Evolutionary conservation across 164 flowering plant genomes (phyloP), one percentile per base, ranked within the genome.

Genomic region (Amborella trichopoda): DNA sequence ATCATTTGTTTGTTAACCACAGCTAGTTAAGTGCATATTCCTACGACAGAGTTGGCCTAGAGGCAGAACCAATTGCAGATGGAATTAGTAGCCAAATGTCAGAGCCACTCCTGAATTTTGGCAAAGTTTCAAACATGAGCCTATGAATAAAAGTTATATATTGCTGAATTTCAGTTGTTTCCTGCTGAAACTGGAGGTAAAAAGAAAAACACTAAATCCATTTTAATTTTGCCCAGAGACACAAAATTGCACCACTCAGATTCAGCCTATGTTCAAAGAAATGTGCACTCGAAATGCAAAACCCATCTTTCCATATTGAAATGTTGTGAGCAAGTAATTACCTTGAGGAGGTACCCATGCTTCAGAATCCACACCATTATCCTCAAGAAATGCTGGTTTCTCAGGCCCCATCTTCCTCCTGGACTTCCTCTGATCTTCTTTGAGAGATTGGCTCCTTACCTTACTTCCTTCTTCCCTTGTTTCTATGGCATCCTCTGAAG

Each of bases 281-380:
- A n/a, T n/a, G n/a, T n/a, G n/a, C n/a, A n/a, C n/a, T n/a, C n/a
- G n/a, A n/a, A n/a, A n/a, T n/a, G n/a, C n/a, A n/a, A n/a, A n/a
- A n/a, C n/a, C n/a, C n/a, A n/a, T n/a, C n/a, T n/a, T n/a, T n/a
- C n/a, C n/a, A n/a, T n/a, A n/a, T n/a, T n/a, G n/a, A n/a, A n/a
- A n/a, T n/a, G n/a, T n/a, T n/a, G n/a, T n/a, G n/a, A n/a, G n/a
- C n/a, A n/a, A n/a, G n/a, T n/a, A n/a, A n/a, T 60, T 76, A 88
- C 99, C 99, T 80, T 85, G 62, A 16, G 99, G 99, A 44, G 97
- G 99, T 23, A 85, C 78, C 97, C 95, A 93, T 14, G 87, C 9
- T 49, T 74, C 86, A 50, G 69, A 68, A 46, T 73, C 82, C 21
- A 76, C 26, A 32, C 56, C 60, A 23, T 52, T 41, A 13, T 55